Conservation (phyloP, 345 rosid species). For the Mercurialis annua region DNA sequence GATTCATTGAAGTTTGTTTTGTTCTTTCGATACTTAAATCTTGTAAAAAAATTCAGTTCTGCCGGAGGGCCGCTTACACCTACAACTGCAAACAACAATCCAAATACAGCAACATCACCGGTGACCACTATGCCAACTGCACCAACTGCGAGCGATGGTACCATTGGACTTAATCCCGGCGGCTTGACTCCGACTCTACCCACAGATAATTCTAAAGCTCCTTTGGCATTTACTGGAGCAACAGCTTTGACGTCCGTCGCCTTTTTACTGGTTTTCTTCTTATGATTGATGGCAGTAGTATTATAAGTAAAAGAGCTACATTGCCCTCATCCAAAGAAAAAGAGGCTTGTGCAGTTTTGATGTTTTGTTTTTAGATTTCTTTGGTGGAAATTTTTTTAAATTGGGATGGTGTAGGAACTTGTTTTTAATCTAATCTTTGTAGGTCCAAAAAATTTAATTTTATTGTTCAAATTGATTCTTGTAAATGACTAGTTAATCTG, state of each 20-base stretch:
- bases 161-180: conserved; percentile 35
- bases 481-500: not conserved
- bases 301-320: conserved; percentile 3
- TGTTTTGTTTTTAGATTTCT: not conserved
- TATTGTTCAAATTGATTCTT: conserved; percentile 1
- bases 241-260: conserved; percentile 12
- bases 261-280: conserved; percentile 14
- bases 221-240: not conserved
- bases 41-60: conserved; percentile 32
- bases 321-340: not conserved
- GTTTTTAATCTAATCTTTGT: not conserved
- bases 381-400: not conserved
- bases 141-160: conserved; percentile 20
- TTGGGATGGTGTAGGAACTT: not conserved
- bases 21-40: not conserved
- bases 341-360: conserved; percentile 18
- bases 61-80: conserved; percentile 37
- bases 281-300: conserved; percentile 14
- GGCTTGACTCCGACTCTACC: conserved; percentile 26
- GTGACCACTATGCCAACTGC: conserved; percentile 15
- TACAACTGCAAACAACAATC: conserved; percentile 9
- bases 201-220: conserved; percentile 29
- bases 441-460: conserved; percentile 17
- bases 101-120: conserved; percentile 15
- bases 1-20: too few relatives aligned